These are phyloP conservation scores for Lavandula angustifolia DNA, from an alignment of 257 asterid genomes.

Conservation along the genomic window DNA sequence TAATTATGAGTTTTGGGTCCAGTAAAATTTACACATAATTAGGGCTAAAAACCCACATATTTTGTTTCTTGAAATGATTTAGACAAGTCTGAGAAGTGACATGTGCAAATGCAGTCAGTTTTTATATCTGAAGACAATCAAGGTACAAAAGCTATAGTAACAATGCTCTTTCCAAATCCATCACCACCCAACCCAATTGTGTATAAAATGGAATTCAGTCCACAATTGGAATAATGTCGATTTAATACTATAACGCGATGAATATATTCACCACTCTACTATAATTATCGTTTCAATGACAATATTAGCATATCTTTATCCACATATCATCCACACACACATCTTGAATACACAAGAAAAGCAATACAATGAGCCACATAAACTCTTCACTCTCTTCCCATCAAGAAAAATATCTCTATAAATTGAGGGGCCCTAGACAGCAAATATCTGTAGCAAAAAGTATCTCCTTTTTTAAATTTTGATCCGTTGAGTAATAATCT, in stretches of 20 bases:
- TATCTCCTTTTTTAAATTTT: slow-evolving; percentile 31
- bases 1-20: too few relatives aligned
- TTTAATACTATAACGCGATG: too few relatives aligned
- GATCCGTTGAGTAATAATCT: slow-evolving; percentile 31
- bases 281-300: not conserved
- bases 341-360: too few relatives aligned
- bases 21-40: not conserved
- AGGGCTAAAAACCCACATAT: not conserved
- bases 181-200: not conserved
- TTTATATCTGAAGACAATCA: slow-evolving; percentile 31
- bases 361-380: too few relatives aligned
- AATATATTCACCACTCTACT: too few relatives aligned
- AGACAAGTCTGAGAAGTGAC: slow-evolving; percentile 29
- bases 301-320: not conserved
- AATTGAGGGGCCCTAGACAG: not conserved
- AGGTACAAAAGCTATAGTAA: slow-evolving; percentile 36
- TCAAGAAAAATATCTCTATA: not conserved
- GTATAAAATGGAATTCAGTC: too few relatives aligned
- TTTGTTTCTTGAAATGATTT: not conserved
- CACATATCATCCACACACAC: too few relatives aligned
- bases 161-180: slow-evolving; percentile 33
- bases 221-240: too few relatives aligned
- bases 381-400: not conserved
- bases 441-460: slow-evolving; percentile 26
- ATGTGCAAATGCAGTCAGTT: slow-evolving; percentile 31